Base-by-base conservation (phyloP, 257 asterid species). In the Salvia miltiorrhiza region DNA sequence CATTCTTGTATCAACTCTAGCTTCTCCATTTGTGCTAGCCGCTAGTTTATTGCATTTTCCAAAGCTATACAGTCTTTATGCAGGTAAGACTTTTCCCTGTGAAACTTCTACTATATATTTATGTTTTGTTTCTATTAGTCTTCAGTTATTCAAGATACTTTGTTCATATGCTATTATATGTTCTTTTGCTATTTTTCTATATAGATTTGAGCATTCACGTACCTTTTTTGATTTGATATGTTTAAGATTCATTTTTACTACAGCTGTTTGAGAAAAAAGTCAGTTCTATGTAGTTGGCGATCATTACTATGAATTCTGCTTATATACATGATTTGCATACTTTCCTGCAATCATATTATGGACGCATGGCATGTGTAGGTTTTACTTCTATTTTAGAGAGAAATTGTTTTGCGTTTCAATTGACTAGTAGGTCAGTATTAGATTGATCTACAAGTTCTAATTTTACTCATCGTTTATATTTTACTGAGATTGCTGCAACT, bases 41-140 rank as follows among this genome's bases (percentile, higher is more conserved):
- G 79, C 88, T 72, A 84, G 78, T 80, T 78, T 88, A 79, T 74
- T 90, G 39, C 89, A 87, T 40, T 59, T 88, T 84, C 96, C 96
- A 41, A 93, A 86, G 87, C 76, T 90, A 63, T 90, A 80, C 69
- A 69, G 88, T 79, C 96, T 93, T 69, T 83, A 80, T 73, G 85
- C 89, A 71, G 96, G 99, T 93, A 60, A 73, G 72, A 8, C 21
- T 13, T 44, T 68, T 37, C 45, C 71, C 45, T 30, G 9, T 39
- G 32, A 30, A 49, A 62, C 59, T 32, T 67, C 39, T 32, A 43
- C 5, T 40, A 37, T 40, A 37, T 4, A 3, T 17, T 52, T 26
- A 9, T 43, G 47, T 52, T 26, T 40, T 67, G 33, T 32, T n/a
- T 28, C 19, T 35, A 40, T 55, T 47, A 32, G 16, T 30, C 16